phyloP scores from a whole-genome alignment of 305 asterid species.

The Solanum hybrid region DNA sequence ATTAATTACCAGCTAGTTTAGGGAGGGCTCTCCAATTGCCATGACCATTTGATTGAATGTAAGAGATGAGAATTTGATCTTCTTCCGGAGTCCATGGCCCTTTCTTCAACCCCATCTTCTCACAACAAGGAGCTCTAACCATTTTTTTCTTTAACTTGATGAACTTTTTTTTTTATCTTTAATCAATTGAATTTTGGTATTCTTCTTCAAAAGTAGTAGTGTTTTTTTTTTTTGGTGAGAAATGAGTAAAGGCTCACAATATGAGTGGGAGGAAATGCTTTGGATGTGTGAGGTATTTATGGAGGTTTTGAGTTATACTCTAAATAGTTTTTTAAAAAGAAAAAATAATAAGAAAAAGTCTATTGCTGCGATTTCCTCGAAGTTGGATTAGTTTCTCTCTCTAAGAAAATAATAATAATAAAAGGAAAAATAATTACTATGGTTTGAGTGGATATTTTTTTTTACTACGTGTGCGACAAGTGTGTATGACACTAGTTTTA shows the following conservation, averaged over 20 bases:
- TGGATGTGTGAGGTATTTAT: slow-evolving; percentile 36
- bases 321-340: background rate
- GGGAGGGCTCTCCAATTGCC: slow-evolving; percentile 92
- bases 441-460: background rate
- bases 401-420: background rate
- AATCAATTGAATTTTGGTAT: background rate
- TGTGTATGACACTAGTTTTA: background rate
- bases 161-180: background rate
- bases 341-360: background rate
- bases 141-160: slow-evolving; percentile 13
- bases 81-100: slow-evolving; percentile 94
- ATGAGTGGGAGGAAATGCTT: slow-evolving; percentile 17
- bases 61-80: slow-evolving; percentile 59
- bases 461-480: background rate
- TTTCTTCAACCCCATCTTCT: slow-evolving; percentile 77
- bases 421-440: background rate
- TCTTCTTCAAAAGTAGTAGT: background rate
- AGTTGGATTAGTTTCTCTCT: slow-evolving; percentile 20
- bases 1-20: slow-evolving; percentile 59
- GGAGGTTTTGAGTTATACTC: background rate
- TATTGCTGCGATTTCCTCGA: slow-evolving; percentile 30
- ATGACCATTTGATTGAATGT: slow-evolving; percentile 59
- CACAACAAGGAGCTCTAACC: slow-evolving; percentile 95
- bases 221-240: background rate
- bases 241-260: background rate